Conservation (phyloP, 495 filamentous ascomycete species). For the Xylaria bambusicola region DNA sequence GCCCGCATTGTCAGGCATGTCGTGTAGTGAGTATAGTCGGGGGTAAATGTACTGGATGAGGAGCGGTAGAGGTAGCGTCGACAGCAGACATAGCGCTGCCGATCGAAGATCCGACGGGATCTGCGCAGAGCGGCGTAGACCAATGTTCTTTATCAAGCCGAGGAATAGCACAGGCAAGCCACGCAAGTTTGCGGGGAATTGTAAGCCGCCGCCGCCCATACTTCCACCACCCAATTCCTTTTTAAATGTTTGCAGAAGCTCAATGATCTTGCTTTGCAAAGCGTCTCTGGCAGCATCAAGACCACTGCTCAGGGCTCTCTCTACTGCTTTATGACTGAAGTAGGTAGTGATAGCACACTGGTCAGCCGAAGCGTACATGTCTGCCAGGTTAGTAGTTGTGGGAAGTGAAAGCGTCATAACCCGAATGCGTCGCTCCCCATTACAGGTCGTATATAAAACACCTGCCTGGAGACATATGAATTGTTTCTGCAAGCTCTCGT, state of each 20-base stretch:
- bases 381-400: slow-evolving; percentile 85
- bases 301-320: slow-evolving; percentile 80
- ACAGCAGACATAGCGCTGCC: slow-evolving; percentile 87
- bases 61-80: slow-evolving; percentile 86
- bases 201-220: slow-evolving; percentile 87
- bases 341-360: slow-evolving; percentile 89
- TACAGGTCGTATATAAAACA: slow-evolving; percentile 96
- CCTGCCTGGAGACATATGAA: slow-evolving; percentile 95
- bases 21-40: slow-evolving; percentile 88
- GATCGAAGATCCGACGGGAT: slow-evolving; percentile 96
- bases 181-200: slow-evolving; percentile 90
- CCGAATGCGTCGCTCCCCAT: slow-evolving; percentile 90
- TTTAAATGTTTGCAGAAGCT: slow-evolving; percentile 90
- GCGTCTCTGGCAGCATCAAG: slow-evolving; percentile 89
- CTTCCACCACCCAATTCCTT: slow-evolving; percentile 96
- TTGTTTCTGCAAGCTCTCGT: slow-evolving; percentile 91
- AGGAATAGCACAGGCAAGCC: slow-evolving; percentile 89
- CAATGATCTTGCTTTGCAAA: slow-evolving; percentile 86
- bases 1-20: slow-evolving; percentile 96
- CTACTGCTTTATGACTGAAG: slow-evolving; percentile 97
- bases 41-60: slow-evolving; percentile 98
- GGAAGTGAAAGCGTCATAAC: slow-evolving; percentile 93
- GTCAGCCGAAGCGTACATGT: slow-evolving; percentile 93
- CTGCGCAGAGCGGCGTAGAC: slow-evolving; percentile 90
- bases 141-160: slow-evolving; percentile 93